phyloP scores from a whole-genome alignment of 768 basidiomycete genomes.

The Panus rudis region DNA sequence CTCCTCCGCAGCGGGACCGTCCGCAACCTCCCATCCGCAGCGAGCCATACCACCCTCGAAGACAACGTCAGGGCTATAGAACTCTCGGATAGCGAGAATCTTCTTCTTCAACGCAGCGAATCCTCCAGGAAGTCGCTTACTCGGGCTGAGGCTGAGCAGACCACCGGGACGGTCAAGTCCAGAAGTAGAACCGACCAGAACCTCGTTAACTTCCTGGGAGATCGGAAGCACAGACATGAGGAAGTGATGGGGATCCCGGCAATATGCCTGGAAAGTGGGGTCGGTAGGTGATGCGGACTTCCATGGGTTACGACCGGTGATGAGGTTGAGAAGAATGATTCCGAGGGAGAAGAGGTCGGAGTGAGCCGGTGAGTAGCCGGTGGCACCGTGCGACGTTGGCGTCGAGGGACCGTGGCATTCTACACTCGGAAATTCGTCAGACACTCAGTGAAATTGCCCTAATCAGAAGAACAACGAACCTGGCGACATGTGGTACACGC shows the following conservation, averaged over 20 bases:
- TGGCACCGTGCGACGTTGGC: conserved; percentile 37
- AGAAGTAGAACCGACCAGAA: conserved; percentile 25
- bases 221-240: conserved; percentile 50
- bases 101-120: conserved; percentile 45
- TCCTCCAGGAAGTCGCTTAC: conserved; percentile 25
- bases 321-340: conserved; percentile 92
- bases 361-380: conserved; percentile 74
- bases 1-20: conserved; percentile 20
- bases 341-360: conserved; percentile 98
- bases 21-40: conserved; percentile 71
- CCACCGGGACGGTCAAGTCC: background rate
- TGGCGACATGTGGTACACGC: conserved; percentile 97
- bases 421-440: conserved; percentile 28
- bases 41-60: conserved; percentile 79
- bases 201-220: conserved; percentile 28
- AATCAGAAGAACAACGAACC: conserved; percentile 37
- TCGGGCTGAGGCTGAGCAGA: conserved; percentile 28
- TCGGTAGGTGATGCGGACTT: conserved; percentile 78
- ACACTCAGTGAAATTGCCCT: background rate
- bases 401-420: conserved; percentile 66
- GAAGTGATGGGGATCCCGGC: conserved; percentile 69
- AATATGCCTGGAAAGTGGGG: conserved; percentile 85
- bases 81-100: conserved; percentile 49
- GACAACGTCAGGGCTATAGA: conserved; percentile 69
- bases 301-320: conserved; percentile 95